These are phyloP conservation scores for Cardiospermum halicacabum DNA, from an alignment of 345 rosid genomes.

Conservation along the genomic window DNA sequence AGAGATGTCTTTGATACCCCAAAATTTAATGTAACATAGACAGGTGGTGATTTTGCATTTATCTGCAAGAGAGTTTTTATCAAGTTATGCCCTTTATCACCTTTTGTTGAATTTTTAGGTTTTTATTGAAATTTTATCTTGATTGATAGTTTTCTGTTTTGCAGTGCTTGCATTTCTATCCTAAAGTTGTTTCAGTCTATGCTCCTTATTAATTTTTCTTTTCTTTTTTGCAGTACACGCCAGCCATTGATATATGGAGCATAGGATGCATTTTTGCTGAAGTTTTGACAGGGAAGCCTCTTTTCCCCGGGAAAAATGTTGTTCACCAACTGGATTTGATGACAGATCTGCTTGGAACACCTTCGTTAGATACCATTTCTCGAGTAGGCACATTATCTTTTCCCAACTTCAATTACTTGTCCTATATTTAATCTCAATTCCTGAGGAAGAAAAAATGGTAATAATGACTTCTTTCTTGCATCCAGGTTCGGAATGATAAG, in stretches of 20 bases:
- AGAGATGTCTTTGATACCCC: background rate
- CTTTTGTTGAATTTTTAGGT: background rate
- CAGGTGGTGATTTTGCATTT: background rate
- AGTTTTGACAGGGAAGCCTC: constrained; percentile 76
- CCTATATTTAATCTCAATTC: background rate
- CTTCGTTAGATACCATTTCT: constrained; percentile 84
- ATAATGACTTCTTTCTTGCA: constrained; percentile 5
- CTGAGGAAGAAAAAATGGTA: background rate
- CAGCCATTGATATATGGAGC: constrained; percentile 97
- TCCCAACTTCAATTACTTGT: background rate
- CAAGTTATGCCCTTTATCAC: background rate
- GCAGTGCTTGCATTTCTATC: background rate
- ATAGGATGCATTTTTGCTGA: constrained; percentile 98
- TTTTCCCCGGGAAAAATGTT: constrained; percentile 94
- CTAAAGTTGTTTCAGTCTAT: too few relatives aligned
- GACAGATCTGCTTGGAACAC: constrained; percentile 96
- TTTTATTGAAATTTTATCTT: background rate
- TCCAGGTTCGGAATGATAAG: constrained; percentile 88
- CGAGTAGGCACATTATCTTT: constrained; percentile 37
- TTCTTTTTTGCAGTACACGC: constrained; percentile 65
- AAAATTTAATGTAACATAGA: background rate
- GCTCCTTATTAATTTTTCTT: background rate
- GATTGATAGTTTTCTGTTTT: background rate
- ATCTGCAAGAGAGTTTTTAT: background rate
- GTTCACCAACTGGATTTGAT: constrained; percentile 93